A percentile compares a stretch with the other conserved stretches of the same genome.
Evolutionary conservation across 176 grass and related monocot genomes (phyloP).

Genomic region (Areca catechu): DNA sequence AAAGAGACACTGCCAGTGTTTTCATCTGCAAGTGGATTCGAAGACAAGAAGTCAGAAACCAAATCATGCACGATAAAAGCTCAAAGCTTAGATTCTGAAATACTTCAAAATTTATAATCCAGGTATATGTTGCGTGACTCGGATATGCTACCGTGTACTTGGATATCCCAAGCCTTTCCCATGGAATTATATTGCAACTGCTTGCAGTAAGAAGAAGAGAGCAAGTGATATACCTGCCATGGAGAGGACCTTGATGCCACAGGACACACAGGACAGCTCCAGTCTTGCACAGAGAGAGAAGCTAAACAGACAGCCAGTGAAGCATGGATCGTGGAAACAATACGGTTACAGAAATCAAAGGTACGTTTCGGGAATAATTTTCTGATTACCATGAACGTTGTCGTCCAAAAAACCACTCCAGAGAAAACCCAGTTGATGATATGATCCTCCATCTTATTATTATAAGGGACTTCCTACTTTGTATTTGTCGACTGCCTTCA

Average conservation of each 20-base stretch:
- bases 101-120: too few relatives aligned
- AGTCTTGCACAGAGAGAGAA: constrained; percentile 42
- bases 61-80: too few relatives aligned
- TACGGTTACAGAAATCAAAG: constrained; percentile 61
- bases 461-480: too few relatives aligned
- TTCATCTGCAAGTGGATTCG: constrained; percentile 28
- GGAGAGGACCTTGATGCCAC: constrained; percentile 44
- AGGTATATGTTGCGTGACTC: too few relatives aligned
- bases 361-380: constrained; percentile 34
- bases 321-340: constrained; percentile 48
- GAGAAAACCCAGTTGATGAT: constrained; percentile 25
- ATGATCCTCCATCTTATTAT: constrained; percentile 17
- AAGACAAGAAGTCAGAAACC: background rate
- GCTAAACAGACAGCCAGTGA: constrained; percentile 37
- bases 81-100: too few relatives aligned
- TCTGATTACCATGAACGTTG: constrained; percentile 37
- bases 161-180: too few relatives aligned
- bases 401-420: constrained; percentile 42
- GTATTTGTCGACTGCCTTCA: too few relatives aligned
- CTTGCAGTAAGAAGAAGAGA: background rate
- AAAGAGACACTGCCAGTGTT: constrained; percentile 39
- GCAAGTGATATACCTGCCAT: constrained; percentile 5
- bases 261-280: constrained; percentile 40
- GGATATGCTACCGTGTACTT: too few relatives aligned
- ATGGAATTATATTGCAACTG: too few relatives aligned